Evolutionary conservation across 2,329 filamentous ascomycete species (phyloP), one percentile per base, ranked within the genome.

Genomic region (Botrytis fragariae): DNA sequence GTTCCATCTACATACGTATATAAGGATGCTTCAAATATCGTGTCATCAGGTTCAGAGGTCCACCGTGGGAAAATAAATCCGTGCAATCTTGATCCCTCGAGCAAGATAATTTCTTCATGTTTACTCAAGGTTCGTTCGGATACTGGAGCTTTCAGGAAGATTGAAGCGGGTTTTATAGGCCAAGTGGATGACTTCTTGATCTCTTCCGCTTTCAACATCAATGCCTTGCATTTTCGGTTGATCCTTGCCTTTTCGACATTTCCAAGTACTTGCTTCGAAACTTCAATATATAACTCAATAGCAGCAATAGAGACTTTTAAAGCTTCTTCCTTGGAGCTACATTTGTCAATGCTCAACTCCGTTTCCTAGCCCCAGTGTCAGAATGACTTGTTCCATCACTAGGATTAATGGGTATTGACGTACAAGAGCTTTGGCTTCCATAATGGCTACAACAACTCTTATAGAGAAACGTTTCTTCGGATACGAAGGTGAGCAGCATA

Each of bases 21-120:
- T n/a, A 83, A 29, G 4, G 74, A 81, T 57, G 84, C 81, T 45
- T 85, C 82, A 77, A 98, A 97, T 44, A 92, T 88, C 7, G 86
- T 81, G 0, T 87, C 81, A 5, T 82, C 80, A 1, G 93, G 91
- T 42, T 89, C 85, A 3, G 82, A 82, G n/a, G 87, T 87, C 96
- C 96, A 99, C 0, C 93, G 94, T 18, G 92, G 94, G 77, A 97
- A 98, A 32, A 92, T 86, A 79, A 90, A 92, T 0, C 92, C 93
- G 80, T 97, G 93, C 32, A 99, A 86, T 72, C 90, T 91, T 7
- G 95, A 96, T 5, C 91, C 90, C 79, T 91, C 90, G 2, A 93
- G 85, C 14, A 98, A 82, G 69, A 98, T 90, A 44, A 92, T 91
- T 79, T 94, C 87, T 82, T 97, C 94, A 25, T 86, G 86, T 7